Evolutionary conservation across 2,329 filamentous ascomycete genomes (phyloP).

Genomic region (Cordyceps sp.): DNA sequence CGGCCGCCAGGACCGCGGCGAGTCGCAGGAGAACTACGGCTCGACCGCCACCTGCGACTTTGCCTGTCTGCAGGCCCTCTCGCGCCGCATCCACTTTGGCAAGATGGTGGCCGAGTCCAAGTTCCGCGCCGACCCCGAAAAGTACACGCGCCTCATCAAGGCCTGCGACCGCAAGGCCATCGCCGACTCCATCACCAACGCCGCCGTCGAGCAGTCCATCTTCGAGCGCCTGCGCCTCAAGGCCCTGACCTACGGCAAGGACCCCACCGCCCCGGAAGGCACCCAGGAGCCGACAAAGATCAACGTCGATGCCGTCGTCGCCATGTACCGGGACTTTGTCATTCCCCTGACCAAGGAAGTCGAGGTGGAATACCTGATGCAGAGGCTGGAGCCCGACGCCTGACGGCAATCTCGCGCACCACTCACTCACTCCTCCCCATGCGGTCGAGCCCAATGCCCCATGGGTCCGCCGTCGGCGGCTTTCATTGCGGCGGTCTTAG

Average conservation of each 20-base stretch:
- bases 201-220: conserved; percentile 78
- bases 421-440: no score
- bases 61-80: conserved; percentile 73
- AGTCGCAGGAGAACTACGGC: conserved; percentile 87
- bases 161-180: conserved; percentile 67
- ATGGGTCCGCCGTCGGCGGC: no score
- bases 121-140: conserved; percentile 68
- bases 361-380: conserved; percentile 96
- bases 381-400: conserved; percentile 44
- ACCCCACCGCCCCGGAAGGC: conserved; percentile 49
- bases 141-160: conserved; percentile 69
- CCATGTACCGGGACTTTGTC: conserved; percentile 82
- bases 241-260: conserved; percentile 83
- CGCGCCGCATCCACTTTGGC: conserved; percentile 85
- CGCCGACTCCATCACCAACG: conserved; percentile 78
- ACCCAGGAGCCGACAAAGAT: conserved; percentile 57
- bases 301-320: conserved; percentile 76
- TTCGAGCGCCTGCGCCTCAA: conserved; percentile 75
- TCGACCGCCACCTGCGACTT: conserved; percentile 86
- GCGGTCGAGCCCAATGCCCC: no score
- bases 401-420: no score
- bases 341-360: conserved; percentile 97
- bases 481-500: conserved; percentile 36
- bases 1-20: conserved; percentile 63
- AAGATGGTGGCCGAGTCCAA: conserved; percentile 98